Percentiles rank a stretch among this genome's conserved stretches.
Conservation (phyloP, 1,284 basidiomycete species). For the Ganoderma boninense region DNA sequence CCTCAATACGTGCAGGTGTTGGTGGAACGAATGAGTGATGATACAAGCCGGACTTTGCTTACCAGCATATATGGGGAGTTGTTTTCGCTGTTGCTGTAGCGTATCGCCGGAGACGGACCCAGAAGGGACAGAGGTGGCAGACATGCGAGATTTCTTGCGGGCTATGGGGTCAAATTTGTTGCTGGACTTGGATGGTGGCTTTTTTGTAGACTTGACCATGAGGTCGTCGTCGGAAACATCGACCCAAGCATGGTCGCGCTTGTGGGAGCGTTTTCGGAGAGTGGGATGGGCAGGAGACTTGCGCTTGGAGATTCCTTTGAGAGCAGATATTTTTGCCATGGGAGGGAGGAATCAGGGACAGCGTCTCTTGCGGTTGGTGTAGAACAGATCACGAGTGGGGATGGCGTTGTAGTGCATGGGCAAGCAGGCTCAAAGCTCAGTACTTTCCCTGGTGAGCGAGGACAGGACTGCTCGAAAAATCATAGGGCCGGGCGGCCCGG, state of each 20-base stretch:
- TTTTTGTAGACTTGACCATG: constrained; percentile 32
- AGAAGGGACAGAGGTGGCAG: constrained; percentile 16
- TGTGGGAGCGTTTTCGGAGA: constrained; percentile 28
- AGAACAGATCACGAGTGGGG: neutral
- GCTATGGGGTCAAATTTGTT: constrained; percentile 23
- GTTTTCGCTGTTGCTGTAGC: constrained; percentile 68
- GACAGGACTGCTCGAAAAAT: neutral
- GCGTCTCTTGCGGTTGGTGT: constrained; percentile 19
- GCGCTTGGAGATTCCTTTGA: constrained; percentile 33
- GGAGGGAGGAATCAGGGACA: neutral
- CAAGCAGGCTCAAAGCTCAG: neutral
- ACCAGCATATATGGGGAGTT: constrained; percentile 85
- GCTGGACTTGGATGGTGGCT: constrained; percentile 20
- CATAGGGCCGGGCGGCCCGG: neutral
- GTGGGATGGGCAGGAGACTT: constrained; percentile 17
- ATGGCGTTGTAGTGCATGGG: constrained; percentile 11
- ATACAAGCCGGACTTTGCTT: constrained; percentile 22
- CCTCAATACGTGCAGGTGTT: constrained; percentile 53
- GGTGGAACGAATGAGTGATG: constrained; percentile 2
- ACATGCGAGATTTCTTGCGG: constrained; percentile 33
- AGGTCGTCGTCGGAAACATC: constrained; percentile 43
- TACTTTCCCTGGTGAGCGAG: neutral
- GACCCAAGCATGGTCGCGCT: constrained; percentile 38
- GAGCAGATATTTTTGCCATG: constrained; percentile 34
- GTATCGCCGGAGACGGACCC: constrained; percentile 23